Percentiles rank a stretch among this genome's conserved stretches.
Conservation (phyloP, 2,329 filamentous ascomycete genomes). For the Penicillium sp. region DNA sequence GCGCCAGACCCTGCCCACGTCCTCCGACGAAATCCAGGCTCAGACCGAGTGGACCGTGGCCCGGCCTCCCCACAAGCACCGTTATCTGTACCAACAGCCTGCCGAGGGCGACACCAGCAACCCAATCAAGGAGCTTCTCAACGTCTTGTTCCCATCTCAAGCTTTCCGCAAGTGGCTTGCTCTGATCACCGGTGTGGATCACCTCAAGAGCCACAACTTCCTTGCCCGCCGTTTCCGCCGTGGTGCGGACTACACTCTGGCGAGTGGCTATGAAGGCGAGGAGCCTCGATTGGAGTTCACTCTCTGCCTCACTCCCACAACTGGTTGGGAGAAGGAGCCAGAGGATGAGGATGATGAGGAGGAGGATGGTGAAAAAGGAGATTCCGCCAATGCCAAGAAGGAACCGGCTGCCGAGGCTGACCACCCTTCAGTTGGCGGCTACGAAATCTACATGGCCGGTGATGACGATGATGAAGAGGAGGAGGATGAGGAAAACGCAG, state of each 20-base stretch:
- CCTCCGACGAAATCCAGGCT: slow-evolving; percentile 60
- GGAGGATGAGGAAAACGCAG: slow-evolving; percentile 30
- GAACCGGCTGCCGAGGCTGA: slow-evolving; percentile 31
- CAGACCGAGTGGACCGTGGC: slow-evolving; percentile 72
- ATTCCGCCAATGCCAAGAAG: slow-evolving; percentile 34
- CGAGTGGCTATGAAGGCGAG: slow-evolving; percentile 73
- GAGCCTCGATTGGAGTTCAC: slow-evolving; percentile 82
- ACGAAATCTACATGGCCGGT: slow-evolving; percentile 85
- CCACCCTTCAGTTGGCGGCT: slow-evolving; percentile 50
- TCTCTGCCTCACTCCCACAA: slow-evolving; percentile 79
- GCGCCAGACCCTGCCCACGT: slow-evolving; percentile 44
- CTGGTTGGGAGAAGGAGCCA: slow-evolving; percentile 77
- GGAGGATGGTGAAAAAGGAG: slow-evolving; percentile 38
- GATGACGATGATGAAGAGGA: slow-evolving; percentile 70
- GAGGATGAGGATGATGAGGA: slow-evolving; percentile 53
- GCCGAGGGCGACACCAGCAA: slow-evolving; percentile 34
- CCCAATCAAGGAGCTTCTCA: slow-evolving; percentile 74
- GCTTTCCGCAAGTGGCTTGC: slow-evolving; percentile 90
- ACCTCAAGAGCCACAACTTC: slow-evolving; percentile 71
- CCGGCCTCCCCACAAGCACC: slow-evolving; percentile 90
- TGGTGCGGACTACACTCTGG: slow-evolving; percentile 88
- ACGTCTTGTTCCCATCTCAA: slow-evolving; percentile 78
- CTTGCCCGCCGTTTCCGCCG: slow-evolving; percentile 85
- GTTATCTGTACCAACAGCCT: slow-evolving; percentile 77
- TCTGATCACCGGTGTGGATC: slow-evolving; percentile 71